These are phyloP conservation scores for Saposhnikovia divaricata DNA, from an alignment of 129 eudicot species.

Conservation along the genomic window DNA sequence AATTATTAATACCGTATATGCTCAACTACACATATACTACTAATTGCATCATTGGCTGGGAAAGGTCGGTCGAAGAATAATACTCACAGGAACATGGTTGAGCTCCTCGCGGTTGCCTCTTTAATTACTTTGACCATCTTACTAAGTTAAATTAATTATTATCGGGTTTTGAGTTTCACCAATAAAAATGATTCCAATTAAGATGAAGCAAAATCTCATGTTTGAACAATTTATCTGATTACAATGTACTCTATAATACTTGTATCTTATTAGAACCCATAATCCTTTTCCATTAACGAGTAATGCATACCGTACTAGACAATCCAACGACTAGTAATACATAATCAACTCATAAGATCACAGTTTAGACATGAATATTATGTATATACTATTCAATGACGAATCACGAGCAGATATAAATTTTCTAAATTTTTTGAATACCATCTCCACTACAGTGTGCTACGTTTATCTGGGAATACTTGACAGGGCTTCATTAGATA, in stretches of 20 bases:
- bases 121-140: background rate
- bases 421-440: background rate
- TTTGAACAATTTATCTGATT: no score
- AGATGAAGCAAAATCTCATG: no score
- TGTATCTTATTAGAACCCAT: background rate
- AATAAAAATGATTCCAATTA: no score
- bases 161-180: no score
- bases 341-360: no score
- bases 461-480: background rate
- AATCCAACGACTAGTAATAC: no score
- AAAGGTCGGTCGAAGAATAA: background rate
- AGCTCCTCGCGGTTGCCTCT: background rate
- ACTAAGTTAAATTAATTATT: no score
- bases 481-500: background rate
- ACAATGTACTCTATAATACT: no score
- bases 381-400: background rate
- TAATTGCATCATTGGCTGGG: background rate
- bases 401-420: no score
- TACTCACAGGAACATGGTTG: background rate
- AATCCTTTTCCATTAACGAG: background rate
- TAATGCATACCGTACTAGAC: background rate
- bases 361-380: no score
- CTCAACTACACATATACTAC: background rate
- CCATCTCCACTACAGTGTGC: background rate
- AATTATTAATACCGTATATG: background rate